These are phyloP conservation scores for Pyrenochaeta sp. DNA, from an alignment of 2,329 filamentous ascomycete genomes.

Conservation along the genomic window DNA sequence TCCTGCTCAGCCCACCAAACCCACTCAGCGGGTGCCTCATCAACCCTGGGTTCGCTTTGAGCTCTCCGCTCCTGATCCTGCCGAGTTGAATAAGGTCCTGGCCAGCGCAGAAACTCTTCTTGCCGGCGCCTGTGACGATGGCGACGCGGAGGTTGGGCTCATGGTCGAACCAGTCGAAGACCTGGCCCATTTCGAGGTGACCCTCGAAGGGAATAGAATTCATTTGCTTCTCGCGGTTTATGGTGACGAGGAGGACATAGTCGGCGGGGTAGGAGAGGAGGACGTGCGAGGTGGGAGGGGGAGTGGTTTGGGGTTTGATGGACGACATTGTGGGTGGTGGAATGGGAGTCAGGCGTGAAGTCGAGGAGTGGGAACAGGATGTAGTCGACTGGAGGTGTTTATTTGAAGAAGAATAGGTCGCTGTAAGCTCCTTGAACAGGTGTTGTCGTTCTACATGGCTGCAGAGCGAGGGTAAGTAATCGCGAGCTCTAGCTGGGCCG, in stretches of 20 bases:
- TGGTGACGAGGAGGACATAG: conserved; percentile 61
- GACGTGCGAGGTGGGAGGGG: conserved; percentile 44
- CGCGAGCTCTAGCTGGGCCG: background rate
- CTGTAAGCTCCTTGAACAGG: background rate
- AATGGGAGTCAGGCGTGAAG: background rate
- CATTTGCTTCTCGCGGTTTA: conserved; percentile 60
- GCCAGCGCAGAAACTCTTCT: conserved; percentile 64
- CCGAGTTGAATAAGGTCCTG: conserved; percentile 62
- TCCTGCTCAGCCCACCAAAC: conserved; percentile 64
- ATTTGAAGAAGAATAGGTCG: background rate
- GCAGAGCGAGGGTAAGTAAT: background rate
- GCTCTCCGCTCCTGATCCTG: conserved; percentile 36
- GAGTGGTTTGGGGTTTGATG: conserved; percentile 36
- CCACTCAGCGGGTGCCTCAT: conserved; percentile 57
- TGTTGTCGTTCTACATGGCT: background rate
- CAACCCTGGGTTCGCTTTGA: conserved; percentile 32
- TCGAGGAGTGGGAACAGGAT: background rate
- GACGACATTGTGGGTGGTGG: conserved; percentile 29
- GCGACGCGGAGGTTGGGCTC: conserved; percentile 59
- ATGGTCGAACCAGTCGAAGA: conserved; percentile 64
- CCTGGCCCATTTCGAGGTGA: conserved; percentile 59
- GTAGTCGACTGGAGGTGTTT: background rate
- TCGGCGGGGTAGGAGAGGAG: conserved; percentile 57
- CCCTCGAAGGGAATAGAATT: conserved; percentile 54
- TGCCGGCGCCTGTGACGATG: conserved; percentile 60